Conservation (phyloP, 805 yeast species). For the Candida mattraensis region DNA sequence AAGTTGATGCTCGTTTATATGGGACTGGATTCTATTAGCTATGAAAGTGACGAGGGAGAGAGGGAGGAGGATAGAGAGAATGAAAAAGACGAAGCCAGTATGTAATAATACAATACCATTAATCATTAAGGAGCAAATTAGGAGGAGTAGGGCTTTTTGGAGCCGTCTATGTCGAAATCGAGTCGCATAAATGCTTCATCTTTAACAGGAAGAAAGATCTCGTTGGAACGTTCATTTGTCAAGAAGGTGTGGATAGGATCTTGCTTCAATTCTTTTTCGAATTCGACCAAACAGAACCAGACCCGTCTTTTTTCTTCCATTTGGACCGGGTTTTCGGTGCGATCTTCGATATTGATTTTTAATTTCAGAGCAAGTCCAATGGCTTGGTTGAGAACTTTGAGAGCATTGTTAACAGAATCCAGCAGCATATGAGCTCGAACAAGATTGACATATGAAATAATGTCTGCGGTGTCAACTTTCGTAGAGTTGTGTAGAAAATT, state of each 20-base stretch:
- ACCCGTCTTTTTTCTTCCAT: conserved; percentile 15
- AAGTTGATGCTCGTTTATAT: conserved; percentile 37
- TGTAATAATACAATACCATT: not conserved
- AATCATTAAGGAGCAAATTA: too few species aligned
- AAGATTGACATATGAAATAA: conserved; percentile 20
- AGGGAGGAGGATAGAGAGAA: conserved; percentile 5
- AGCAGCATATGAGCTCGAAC: conserved; percentile 14
- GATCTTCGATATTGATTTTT: conserved; percentile 16
- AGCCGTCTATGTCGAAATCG: conserved; percentile 7
- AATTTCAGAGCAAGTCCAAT: conserved; percentile 16
- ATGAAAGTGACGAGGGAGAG: conserved; percentile 31
- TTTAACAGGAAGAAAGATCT: conserved; percentile 7
- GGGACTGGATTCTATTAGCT: conserved; percentile 37
- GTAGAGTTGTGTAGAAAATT: conserved; percentile 14
- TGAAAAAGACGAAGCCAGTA: conserved; percentile 1
- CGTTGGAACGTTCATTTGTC: conserved; percentile 4
- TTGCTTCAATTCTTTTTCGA: conserved; percentile 13
- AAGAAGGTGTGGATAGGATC: not conserved
- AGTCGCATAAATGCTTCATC: conserved; percentile 3
- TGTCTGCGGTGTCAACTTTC: conserved; percentile 16
- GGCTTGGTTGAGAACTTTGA: conserved; percentile 13
- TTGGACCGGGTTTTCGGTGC: conserved; percentile 3
- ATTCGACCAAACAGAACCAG: conserved; percentile 15
- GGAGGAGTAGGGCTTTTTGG: conserved; percentile 8
- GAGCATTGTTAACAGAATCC: conserved; percentile 10